phyloP scores from a whole-genome alignment of 306 rosid species.

The Potentilla sterilis region DNA sequence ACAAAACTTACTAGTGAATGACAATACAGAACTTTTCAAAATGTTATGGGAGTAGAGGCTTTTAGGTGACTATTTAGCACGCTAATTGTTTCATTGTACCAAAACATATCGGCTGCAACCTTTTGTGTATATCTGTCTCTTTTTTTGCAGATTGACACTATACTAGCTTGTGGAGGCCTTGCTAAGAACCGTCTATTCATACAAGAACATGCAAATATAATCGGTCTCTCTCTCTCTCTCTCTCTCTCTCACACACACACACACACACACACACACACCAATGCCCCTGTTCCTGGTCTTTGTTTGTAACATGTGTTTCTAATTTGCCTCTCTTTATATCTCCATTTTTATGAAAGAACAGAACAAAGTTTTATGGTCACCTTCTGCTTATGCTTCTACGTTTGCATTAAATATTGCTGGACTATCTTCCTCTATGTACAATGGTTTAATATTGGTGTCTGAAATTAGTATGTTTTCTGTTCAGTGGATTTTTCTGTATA shows the following conservation, averaged over 20 bases:
- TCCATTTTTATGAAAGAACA: not conserved
- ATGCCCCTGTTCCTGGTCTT: conserved; percentile 1
- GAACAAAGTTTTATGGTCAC: not conserved
- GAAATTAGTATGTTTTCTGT: not conserved
- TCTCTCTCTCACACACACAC: conserved; percentile 6
- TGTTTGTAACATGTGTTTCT: not conserved
- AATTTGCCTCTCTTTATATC: not conserved
- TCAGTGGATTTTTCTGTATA: conserved; percentile 10
- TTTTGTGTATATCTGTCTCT: conserved; percentile 11
- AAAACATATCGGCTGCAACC: not conserved
- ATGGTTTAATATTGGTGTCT: not conserved
- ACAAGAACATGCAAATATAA: conserved; percentile 93
- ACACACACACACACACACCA: not conserved
- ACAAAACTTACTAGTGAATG: not conserved
- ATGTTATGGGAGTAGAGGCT: not conserved
- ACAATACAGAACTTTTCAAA: not conserved
- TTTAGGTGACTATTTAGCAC: not conserved
- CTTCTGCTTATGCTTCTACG: not conserved
- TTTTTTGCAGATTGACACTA: conserved; percentile 66
- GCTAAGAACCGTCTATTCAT: conserved; percentile 75
- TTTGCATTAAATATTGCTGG: not conserved
- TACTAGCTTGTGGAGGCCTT: conserved; percentile 96
- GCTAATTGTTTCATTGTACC: not conserved
- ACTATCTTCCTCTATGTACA: not conserved
- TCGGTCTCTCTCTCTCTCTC: conserved; percentile 45